Conservation (phyloP, 768 basidiomycete genomes). For the Russula sp. region DNA sequence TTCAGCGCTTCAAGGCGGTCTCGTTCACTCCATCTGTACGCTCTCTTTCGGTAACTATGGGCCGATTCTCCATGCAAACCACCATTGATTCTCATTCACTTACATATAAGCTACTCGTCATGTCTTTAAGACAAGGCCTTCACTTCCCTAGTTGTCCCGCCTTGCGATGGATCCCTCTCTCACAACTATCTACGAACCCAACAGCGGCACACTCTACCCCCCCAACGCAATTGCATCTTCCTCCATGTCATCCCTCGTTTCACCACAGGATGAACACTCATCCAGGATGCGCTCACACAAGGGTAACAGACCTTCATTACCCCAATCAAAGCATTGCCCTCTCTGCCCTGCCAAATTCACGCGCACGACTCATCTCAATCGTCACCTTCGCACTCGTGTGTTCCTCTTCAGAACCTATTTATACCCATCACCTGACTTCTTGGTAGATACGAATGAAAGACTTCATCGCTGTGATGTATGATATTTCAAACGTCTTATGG, state of each 20-base stretch:
- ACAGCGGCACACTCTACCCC: constrained; percentile 6
- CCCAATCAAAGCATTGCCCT: constrained; percentile 56
- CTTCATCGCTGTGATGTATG: constrained; percentile 54
- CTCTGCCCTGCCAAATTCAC: constrained; percentile 63
- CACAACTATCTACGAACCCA: constrained; percentile 4
- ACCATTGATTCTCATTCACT: background rate
- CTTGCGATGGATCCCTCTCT: constrained; percentile 8
- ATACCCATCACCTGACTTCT: background rate
- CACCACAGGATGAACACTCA: constrained; percentile 17
- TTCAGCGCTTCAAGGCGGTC: constrained; percentile 2
- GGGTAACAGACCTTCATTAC: constrained; percentile 56
- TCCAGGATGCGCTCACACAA: constrained; percentile 45
- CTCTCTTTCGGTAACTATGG: constrained; percentile 11
- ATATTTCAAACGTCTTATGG: background rate
- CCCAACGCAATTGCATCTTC: constrained; percentile 16
- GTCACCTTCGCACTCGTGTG: constrained; percentile 59
- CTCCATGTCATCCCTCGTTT: constrained; percentile 12
- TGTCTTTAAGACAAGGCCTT: background rate
- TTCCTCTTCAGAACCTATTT: constrained; percentile 7
- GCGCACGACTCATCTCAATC: constrained; percentile 57
- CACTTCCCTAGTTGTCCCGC: background rate
- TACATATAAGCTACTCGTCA: constrained; percentile 15
- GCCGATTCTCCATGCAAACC: background rate
- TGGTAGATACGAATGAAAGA: constrained; percentile 53
- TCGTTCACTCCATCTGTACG: background rate